Evolutionary conservation across 805 yeast genomes (phyloP).

Genomic region (Saccharomycopsis schoenii): DNA sequence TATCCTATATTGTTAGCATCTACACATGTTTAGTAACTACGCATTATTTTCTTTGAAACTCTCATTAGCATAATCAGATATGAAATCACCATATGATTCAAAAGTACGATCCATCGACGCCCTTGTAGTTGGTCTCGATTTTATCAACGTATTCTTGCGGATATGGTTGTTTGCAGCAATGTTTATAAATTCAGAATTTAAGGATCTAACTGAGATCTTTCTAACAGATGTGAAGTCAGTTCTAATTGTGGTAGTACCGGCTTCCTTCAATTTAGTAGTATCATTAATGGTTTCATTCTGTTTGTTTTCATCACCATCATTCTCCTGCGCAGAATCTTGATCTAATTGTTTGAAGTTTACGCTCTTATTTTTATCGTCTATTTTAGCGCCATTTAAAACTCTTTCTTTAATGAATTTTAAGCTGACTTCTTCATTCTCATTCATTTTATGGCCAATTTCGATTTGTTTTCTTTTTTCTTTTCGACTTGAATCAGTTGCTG

Average conservation of each 20-base stretch:
- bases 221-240: not conserved
- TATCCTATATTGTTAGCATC: not conserved
- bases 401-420: not conserved
- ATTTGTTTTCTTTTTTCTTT: not conserved
- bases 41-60: not conserved
- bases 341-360: not conserved
- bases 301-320: not conserved
- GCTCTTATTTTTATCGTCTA: not conserved
- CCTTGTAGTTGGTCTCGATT: not conserved
- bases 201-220: not conserved
- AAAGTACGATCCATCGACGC: not conserved
- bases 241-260: not conserved
- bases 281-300: not conserved
- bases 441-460: not conserved
- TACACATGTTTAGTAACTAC: not conserved
- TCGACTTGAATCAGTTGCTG: not conserved
- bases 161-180: not conserved
- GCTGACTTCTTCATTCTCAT: not conserved
- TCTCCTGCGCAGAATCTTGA: not conserved
- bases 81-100: not conserved
- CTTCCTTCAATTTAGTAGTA: not conserved
- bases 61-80: not conserved
- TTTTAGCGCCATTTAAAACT: not conserved
- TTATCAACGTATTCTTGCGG: not conserved
- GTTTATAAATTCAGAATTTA: not conserved